Evolutionary conservation across 169 alveolate genomes (phyloP).

Genomic region (Plasmodium berghei): DNA sequence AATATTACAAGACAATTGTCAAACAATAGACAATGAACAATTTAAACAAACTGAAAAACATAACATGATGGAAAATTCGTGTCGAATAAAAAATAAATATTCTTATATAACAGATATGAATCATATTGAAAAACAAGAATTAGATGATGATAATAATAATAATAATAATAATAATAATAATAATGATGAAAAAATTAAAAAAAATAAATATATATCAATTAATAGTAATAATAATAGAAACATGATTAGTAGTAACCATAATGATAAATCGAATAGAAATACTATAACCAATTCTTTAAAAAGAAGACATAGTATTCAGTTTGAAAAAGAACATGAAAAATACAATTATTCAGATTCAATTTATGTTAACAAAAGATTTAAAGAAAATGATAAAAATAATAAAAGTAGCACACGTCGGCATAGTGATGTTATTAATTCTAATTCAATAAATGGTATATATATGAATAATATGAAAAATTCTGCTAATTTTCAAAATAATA

Average conservation of each 20-base stretch:
- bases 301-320: conserved; percentile 66
- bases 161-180: no score
- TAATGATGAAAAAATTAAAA: no score
- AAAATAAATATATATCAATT: no score
- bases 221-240: no score
- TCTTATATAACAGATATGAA: conserved; percentile 1
- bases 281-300: conserved; percentile 23
- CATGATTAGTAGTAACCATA: no score
- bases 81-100: not conserved
- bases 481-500: no score
- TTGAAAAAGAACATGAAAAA: conserved; percentile 30
- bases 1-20: not conserved
- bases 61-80: not conserved
- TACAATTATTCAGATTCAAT: conserved; percentile 21
- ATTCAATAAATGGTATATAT: not conserved
- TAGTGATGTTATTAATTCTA: conserved; percentile 30
- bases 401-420: conserved; percentile 39
- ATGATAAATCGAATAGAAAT: conserved; percentile 8
- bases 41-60: not conserved
- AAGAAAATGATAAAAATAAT: not conserved
- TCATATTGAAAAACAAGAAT: not conserved
- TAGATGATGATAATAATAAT: not conserved
- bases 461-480: no score
- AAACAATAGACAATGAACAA: not conserved
- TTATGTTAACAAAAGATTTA: conserved; percentile 12